Evolutionary conservation across 495 filamentous ascomycete genomes (phyloP).

Genomic region (Neurospora sp.): DNA sequence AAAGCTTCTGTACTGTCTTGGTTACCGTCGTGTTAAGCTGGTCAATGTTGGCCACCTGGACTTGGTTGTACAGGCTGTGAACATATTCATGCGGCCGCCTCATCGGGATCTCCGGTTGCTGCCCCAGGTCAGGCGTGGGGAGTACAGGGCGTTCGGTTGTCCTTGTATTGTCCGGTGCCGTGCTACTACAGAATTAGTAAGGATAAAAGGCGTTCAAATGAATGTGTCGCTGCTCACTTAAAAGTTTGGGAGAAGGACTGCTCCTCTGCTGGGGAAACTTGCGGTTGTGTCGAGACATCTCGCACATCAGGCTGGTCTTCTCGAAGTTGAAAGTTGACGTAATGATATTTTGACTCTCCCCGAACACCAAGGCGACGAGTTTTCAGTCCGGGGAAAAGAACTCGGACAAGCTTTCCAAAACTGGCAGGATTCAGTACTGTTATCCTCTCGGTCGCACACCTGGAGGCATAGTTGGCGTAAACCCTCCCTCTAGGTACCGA

Average conservation of each 20-base stretch:
- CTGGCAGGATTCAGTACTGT: constrained; percentile 91
- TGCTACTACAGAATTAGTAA: constrained; percentile 12
- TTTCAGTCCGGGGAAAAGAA: constrained; percentile 89
- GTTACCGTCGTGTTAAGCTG: constrained; percentile 33
- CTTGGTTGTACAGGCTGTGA: constrained; percentile 43
- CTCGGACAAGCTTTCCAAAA: constrained; percentile 92
- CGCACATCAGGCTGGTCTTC: constrained; percentile 47
- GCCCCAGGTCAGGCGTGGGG: constrained; percentile 47
- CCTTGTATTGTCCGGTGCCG: constrained; percentile 11
- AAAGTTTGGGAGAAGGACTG: constrained; percentile 29
- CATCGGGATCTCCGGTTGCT: constrained; percentile 16
- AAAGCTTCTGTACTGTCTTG: constrained; percentile 57
- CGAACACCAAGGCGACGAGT: constrained; percentile 85
- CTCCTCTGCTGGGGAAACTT: constrained; percentile 28
- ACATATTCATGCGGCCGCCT: constrained; percentile 20
- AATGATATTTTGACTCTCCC: constrained; percentile 98
- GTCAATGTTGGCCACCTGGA: constrained; percentile 32
- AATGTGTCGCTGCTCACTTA: constrained; percentile 21
- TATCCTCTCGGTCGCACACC: constrained; percentile 85
- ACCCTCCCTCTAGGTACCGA: constrained; percentile 88
- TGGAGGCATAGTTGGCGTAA: constrained; percentile 83
- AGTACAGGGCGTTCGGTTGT: constrained; percentile 55
- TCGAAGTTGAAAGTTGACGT: constrained; percentile 72
- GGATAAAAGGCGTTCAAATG: background rate
- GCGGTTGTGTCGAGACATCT: constrained; percentile 25